A percentile compares a stretch with the other conserved stretches of the same genome.
Evolutionary conservation across 345 rosid species (phyloP).

Genomic region (Salix udensis): DNA sequence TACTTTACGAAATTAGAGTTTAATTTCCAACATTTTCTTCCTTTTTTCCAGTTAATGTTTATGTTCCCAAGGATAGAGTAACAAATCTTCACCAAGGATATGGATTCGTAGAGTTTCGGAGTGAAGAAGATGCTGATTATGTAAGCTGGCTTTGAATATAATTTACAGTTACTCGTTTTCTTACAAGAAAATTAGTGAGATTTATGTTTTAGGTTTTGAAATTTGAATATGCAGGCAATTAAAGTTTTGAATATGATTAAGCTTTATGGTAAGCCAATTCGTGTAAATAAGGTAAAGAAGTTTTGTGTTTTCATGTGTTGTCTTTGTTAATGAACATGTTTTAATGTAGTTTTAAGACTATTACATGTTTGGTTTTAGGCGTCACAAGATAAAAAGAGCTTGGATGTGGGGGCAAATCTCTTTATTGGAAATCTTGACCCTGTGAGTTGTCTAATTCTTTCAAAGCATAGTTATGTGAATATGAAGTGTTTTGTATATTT

Average conservation of each 20-base stretch:
- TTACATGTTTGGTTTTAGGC: conserved; percentile 47
- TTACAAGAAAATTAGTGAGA: too few species aligned
- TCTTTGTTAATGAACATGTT: neutral
- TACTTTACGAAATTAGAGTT: too few species aligned
- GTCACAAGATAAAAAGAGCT: conserved; percentile 95
- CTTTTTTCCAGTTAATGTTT: conserved; percentile 66
- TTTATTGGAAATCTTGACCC: conserved; percentile 97
- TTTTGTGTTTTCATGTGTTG: neutral
- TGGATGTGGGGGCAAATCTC: conserved; percentile 98
- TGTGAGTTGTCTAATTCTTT: conserved; percentile 41
- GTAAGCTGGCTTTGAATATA: conserved; percentile 32
- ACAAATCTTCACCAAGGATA: conserved; percentile 92
- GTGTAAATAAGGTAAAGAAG: conserved; percentile 78
- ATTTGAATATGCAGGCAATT: conserved; percentile 56
- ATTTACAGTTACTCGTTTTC: neutral
- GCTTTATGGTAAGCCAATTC: conserved; percentile 90
- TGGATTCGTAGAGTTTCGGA: conserved; percentile 86
- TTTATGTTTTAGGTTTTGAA: neutral
- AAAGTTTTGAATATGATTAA: conserved; percentile 98
- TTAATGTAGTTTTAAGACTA: neutral
- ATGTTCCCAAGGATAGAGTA: conserved; percentile 96
- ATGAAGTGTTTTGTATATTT: neutral
- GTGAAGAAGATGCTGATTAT: conserved; percentile 98
- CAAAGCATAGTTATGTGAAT: neutral
- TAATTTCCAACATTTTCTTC: neutral